phyloP scores from a whole-genome alignment of 1,284 basidiomycete species.

The Naganishia liquefaciens region DNA sequence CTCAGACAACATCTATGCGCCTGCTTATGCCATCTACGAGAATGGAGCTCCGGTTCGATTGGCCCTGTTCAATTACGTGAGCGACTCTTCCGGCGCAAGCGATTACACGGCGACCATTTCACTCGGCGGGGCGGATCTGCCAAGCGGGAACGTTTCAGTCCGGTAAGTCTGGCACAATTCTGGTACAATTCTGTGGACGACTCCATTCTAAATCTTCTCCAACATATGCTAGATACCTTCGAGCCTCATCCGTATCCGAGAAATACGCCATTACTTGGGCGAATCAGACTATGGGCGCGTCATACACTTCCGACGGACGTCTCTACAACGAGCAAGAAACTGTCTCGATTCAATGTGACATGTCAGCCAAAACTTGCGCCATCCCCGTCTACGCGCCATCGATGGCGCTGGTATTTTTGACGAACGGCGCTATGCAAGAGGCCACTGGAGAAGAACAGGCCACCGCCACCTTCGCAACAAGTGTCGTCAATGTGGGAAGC shows the following conservation, averaged over 20 bases:
- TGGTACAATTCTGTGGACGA: not conserved
- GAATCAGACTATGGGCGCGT: slow-evolving; percentile 67
- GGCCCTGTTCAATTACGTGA: slow-evolving; percentile 67
- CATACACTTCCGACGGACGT: slow-evolving; percentile 67
- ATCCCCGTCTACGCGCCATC: slow-evolving; percentile 70
- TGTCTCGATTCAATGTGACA: slow-evolving; percentile 61
- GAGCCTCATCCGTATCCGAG: slow-evolving; percentile 58
- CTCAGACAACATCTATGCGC: slow-evolving; percentile 59
- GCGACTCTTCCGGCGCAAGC: slow-evolving; percentile 54
- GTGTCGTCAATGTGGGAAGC: slow-evolving; percentile 43
- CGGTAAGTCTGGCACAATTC: slow-evolving; percentile 60
- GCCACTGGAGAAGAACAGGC: slow-evolving; percentile 48
- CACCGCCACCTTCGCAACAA: slow-evolving; percentile 62
- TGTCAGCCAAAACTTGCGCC: slow-evolving; percentile 59
- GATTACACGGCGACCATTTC: slow-evolving; percentile 43
- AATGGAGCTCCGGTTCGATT: slow-evolving; percentile 58
- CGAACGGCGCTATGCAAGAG: slow-evolving; percentile 55
- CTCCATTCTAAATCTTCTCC: slow-evolving; percentile 12
- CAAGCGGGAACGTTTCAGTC: slow-evolving; percentile 59
- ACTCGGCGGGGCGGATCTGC: slow-evolving; percentile 49
- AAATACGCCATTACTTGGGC: slow-evolving; percentile 73
- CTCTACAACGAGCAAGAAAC: slow-evolving; percentile 60
- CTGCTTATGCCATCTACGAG: slow-evolving; percentile 70
- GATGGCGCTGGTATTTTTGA: slow-evolving; percentile 71
- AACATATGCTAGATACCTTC: slow-evolving; percentile 49